Evolutionary conservation across 2,329 filamentous ascomycete species (phyloP), one percentile per base, ranked within the genome.

Genomic region (Fusarium fracticaudum): DNA sequence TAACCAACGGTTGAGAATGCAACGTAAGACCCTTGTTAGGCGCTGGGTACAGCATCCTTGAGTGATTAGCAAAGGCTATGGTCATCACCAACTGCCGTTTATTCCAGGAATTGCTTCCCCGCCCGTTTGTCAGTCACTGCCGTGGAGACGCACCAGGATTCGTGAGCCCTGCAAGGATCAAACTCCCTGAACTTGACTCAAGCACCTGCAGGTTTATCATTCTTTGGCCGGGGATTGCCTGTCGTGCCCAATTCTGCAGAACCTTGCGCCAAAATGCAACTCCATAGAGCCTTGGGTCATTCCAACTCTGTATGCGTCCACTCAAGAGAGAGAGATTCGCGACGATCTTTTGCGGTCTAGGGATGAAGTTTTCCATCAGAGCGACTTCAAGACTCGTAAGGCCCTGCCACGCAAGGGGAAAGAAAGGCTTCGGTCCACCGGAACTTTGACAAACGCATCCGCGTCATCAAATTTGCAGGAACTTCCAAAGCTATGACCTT

Each of bases 341-440:
- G 68, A 67, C 29, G 54, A 71, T 71, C 68, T 43, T 40, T 67
- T 61, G 54, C 67, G 50, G 38, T 71, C 43, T 71, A 44, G 24
- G 18, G 40, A 41, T n/a, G 9, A 5, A 22, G 5, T 8, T 26
- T 22, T 22, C 11, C 38, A 18, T 18, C 44, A 45, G 17, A 35
- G 14, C 22, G n/a, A 17, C 48, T n/a, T 11, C 14, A 22, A 6
- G 7, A 13, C 12, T 20, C 40, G 29, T 31, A 31, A 37, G 2
- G 26, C 26, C 26, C 26, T 26, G 26, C 26, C 26, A 26, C 10
- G 2, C 24, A 48, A 37, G 20, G 14, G 26, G 15, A 29, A 29
- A 17, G 13, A 37, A n/a, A 29, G 20, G 11, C 31, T n/a, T 59
- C 33, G 33, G n/a, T 12, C 57, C 43, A 35, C 29, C 45, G 50